Base-by-base conservation (phyloP, 176 grass and related monocot genomes). In the Secale cereale region DNA sequence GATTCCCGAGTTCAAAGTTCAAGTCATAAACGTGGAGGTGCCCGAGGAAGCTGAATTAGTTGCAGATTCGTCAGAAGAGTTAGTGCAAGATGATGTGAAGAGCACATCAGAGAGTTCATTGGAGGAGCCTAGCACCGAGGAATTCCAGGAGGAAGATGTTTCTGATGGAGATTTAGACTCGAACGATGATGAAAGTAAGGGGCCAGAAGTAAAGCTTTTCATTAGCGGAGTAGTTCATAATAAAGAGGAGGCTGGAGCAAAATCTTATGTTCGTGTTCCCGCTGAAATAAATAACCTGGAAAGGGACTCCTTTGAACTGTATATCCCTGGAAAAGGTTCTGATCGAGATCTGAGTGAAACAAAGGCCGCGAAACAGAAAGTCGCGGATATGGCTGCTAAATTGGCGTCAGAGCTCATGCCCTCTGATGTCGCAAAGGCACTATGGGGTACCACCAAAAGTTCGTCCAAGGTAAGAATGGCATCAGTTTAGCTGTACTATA, bases 171-270 rank as follows among this genome's bases (percentile, higher is more conserved):
- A 80, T 86, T 63, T 78, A 41, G 93, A 94, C 78, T 79, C 87
- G 11, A 50, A 65, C 77, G 91, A 91, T 65, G 86, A 89, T 65
- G 86, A 89, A 17, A 88, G 78, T 82, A 92, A 97, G 86, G 85
- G 74, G 86, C 76, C 91, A 10, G 83, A 82, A 40, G 85, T 92
- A 4, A 93, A 92, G 77, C 86, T 98, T 82, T 98, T 90, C 76
- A 84, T 98, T 32, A 94, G 96, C 65, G 91, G 96, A 79, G 91
- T 98, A 32, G 80, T 98, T 88, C 93, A 98, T 64, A 95, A 95
- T 71, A 95, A 91, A 85, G 93, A 94, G 35, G 93, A 98, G 59
- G 22, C 45, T 67, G 85, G 87, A 79, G 79, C 70, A 74, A 92
- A 94, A 83, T 88, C 88, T 29, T 92, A 86, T 76, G 77, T 81